Evolutionary conservation across 352 stramenopile genomes (phyloP), one percentile per base, ranked within the genome.

Genomic region (Globisporangium paroecandrum): DNA sequence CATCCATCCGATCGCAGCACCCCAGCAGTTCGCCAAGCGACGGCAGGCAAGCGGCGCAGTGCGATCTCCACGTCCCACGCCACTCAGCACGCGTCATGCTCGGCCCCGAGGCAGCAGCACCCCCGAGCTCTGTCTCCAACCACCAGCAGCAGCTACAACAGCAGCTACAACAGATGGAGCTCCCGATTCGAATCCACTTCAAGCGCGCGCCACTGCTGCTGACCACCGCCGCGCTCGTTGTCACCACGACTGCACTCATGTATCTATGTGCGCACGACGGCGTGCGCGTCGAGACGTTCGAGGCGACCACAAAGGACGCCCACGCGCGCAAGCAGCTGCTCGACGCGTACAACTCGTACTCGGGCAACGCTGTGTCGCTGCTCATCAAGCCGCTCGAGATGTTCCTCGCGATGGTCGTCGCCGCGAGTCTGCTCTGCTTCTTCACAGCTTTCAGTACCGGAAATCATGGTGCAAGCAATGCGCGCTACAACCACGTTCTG

Each of bases 401-500:
- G 32, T 65, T 65, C 38, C 46, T 65, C 15, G 24, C 38, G 12
- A 65, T 65, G 59, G 46, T 65, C 46, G 46, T 65, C 22, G 38
- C 59, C 5, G 38, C 43, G 15, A 36, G 34, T 8, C 15, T 65
- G 7, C 59, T 65, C 38, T 65, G 59, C 46, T 65, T 65, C 38
- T 43, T 41, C 12, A 65, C 59, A 15, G 59, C 25, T 1, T 65
- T 65, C 20, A 58, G 51, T 24, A 65, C 51, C 15, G 18, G 51
- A 25, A 12, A 9, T 0, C 38, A 43, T 3, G 13, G 27, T 4
- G 12, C 22, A 32, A 22, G 24, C 24, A 29, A 12, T 4, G 20
- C 22, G 25, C n/a, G 86, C 87, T 82, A 63, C 66, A 32, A 65
- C 22, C 41, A 34, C 24, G 24, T 54, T 5, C 8, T 57, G 4